Percentiles rank a stretch among this genome's conserved stretches.
Conservation (phyloP, 2,329 filamentous ascomycete genomes). For the Xylaria sp. region DNA sequence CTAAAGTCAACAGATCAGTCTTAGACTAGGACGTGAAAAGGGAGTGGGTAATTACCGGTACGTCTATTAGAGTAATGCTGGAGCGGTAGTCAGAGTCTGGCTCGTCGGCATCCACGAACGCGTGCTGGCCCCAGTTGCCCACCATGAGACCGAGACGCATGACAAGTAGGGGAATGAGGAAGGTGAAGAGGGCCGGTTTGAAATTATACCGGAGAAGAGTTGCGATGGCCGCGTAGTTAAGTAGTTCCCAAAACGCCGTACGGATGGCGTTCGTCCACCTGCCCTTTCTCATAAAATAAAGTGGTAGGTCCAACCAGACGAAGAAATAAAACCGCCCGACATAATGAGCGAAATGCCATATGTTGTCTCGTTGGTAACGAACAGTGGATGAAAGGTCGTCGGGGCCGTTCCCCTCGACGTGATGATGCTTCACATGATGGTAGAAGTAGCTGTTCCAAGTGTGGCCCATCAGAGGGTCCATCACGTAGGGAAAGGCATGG, state of each 20-base stretch:
- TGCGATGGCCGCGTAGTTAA: conserved; percentile 64
- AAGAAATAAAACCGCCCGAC: conserved; percentile 78
- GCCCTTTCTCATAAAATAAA: conserved; percentile 76
- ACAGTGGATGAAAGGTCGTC: conserved; percentile 80
- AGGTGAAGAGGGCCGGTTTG: conserved; percentile 69
- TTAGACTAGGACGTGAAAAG: not conserved
- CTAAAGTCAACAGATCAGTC: conserved; percentile 54
- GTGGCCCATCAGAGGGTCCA: conserved; percentile 81
- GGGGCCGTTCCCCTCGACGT: conserved; percentile 83
- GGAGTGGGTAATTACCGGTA: conserved; percentile 67
- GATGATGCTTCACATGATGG: conserved; percentile 87
- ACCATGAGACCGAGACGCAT: conserved; percentile 80
- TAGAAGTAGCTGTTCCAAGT: conserved; percentile 89
- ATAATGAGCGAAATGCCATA: conserved; percentile 75
- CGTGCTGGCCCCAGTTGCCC: conserved; percentile 87
- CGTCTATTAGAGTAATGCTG: conserved; percentile 82
- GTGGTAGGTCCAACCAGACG: conserved; percentile 78
- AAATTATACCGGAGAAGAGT: conserved; percentile 62
- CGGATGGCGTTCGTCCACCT: conserved; percentile 65
- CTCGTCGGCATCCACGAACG: conserved; percentile 78
- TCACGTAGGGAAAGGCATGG: conserved; percentile 74
- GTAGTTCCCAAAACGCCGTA: conserved; percentile 69
- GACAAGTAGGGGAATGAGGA: conserved; percentile 72
- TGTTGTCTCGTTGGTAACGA: conserved; percentile 76
- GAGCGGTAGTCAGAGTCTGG: conserved; percentile 82